Evolutionary conservation across 306 rosid genomes (phyloP).

Genomic region (Glycine soja): DNA sequence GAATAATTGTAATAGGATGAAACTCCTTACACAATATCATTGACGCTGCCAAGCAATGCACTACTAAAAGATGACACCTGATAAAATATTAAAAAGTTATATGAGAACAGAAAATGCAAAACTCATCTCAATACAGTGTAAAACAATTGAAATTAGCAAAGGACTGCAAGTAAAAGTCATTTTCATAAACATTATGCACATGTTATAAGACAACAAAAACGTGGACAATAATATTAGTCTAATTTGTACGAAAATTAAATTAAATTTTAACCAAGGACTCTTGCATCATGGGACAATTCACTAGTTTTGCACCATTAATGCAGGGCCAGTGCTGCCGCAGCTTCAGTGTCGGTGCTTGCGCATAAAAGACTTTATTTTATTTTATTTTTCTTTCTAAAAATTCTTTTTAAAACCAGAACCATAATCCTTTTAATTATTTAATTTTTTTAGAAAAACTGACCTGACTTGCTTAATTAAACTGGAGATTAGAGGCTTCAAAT

Average conservation of each 20-base stretch:
- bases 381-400: no score
- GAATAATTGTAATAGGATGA: no score
- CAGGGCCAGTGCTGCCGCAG: not conserved
- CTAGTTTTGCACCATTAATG: not conserved
- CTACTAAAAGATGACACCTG: no score
- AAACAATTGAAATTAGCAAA: not conserved
- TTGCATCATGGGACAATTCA: not conserved
- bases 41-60: no score
- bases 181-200: not conserved
- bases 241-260: no score
- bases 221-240: not conserved
- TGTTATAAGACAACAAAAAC: not conserved
- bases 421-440: not conserved
- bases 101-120: no score
- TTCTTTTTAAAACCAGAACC: not conserved
- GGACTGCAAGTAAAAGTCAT: not conserved
- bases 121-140: not conserved
- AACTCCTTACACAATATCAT: no score
- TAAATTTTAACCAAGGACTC: not conserved
- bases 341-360: no score
- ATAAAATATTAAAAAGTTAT: no score
- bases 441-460: not conserved
- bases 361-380: no score
- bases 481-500: not conserved
- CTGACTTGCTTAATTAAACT: not conserved